A percentile compares a stretch with the other conserved stretches of the same genome.
These are phyloP conservation scores for Poteriospumella lacustris DNA, from an alignment of 108 stramenopile species.

Conservation along the genomic window DNA sequence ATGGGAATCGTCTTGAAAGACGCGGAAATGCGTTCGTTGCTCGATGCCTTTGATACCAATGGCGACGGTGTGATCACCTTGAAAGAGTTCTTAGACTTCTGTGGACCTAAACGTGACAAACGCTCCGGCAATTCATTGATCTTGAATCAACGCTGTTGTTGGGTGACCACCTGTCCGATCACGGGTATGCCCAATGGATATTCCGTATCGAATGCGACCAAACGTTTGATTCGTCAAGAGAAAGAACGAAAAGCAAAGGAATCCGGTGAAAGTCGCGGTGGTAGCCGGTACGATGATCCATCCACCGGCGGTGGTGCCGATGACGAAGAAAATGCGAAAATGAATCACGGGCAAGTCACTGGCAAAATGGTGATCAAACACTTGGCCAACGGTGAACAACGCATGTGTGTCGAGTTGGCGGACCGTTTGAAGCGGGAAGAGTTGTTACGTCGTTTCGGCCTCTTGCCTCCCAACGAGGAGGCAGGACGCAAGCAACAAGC, in stretches of 20 bases:
- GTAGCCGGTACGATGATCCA: constrained; percentile 14
- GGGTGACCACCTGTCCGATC: constrained; percentile 43
- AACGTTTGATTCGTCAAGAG: constrained; percentile 2
- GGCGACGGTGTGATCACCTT: constrained; percentile 20
- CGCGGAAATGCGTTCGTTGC: constrained; percentile 41
- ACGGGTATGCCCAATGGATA: constrained; percentile 51
- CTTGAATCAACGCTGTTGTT: constrained; percentile 35
- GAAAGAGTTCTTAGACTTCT: constrained; percentile 26
- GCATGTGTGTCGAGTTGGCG: constrained; percentile 39
- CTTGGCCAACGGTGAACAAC: constrained; percentile 36
- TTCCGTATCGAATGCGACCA: constrained; percentile 37
- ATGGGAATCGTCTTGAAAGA: constrained; percentile 35
- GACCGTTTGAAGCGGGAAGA: constrained; percentile 37
- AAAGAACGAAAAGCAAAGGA: no score
- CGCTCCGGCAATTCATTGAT: not conserved
- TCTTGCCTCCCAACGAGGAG: not conserved
- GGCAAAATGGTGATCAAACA: constrained; percentile 1
- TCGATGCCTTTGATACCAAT: constrained; percentile 44
- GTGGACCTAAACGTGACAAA: not conserved
- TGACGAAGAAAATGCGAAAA: not conserved
- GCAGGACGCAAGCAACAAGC: not conserved
- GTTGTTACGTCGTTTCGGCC: constrained; percentile 34
- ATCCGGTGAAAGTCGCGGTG: not conserved
- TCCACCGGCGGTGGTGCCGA: not conserved
- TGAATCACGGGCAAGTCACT: not conserved